A percentile compares a stretch with the other conserved stretches of the same genome.
phyloP scores from a whole-genome alignment of 352 stramenopile species.

The Phytophthora tubulina region DNA sequence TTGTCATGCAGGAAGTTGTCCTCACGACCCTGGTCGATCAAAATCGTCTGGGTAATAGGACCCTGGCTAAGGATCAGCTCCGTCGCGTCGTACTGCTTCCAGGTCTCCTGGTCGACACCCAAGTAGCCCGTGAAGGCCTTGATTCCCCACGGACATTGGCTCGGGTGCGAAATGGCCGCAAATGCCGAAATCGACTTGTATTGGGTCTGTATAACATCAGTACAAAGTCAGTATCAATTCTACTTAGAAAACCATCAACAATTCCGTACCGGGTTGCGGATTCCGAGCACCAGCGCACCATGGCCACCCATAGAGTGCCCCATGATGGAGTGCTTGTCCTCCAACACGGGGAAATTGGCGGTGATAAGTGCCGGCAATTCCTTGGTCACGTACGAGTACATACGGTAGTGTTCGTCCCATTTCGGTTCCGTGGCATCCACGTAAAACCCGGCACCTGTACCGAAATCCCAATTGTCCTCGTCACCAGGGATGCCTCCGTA shows the following conservation, averaged over 20 bases:
- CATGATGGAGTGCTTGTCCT: conserved; percentile 92
- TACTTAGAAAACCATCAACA: neutral
- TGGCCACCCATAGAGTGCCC: conserved; percentile 99
- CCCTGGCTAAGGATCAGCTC: conserved; percentile 84
- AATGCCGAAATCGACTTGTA: conserved; percentile 97
- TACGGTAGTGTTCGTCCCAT: conserved; percentile 95
- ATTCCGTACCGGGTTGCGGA: conserved; percentile 81
- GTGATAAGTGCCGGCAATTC: conserved; percentile 94
- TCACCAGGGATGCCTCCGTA: conserved; percentile 91
- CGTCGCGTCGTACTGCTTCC: conserved; percentile 94
- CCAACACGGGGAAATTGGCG: conserved; percentile 85
- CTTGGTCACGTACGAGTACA: conserved; percentile 98
- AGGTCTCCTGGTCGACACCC: conserved; percentile 88
- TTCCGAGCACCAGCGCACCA: conserved; percentile 95
- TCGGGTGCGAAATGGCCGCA: conserved; percentile 96
- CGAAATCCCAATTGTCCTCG: conserved; percentile 97
- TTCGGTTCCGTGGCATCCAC: conserved; percentile 95
- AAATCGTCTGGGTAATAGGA: conserved; percentile 72
- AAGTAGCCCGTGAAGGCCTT: conserved; percentile 99
- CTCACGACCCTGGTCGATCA: conserved; percentile 92
- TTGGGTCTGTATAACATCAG: conserved; percentile 47
- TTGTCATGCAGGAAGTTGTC: conserved; percentile 91
- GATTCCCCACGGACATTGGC: conserved; percentile 96
- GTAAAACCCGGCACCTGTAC: conserved; percentile 97
- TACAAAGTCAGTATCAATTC: conserved; percentile 12